Percentiles rank a stretch among this genome's conserved stretches.
Evolutionary conservation across 306 rosid genomes (phyloP).

Genomic region (Fragaria vesca): DNA sequence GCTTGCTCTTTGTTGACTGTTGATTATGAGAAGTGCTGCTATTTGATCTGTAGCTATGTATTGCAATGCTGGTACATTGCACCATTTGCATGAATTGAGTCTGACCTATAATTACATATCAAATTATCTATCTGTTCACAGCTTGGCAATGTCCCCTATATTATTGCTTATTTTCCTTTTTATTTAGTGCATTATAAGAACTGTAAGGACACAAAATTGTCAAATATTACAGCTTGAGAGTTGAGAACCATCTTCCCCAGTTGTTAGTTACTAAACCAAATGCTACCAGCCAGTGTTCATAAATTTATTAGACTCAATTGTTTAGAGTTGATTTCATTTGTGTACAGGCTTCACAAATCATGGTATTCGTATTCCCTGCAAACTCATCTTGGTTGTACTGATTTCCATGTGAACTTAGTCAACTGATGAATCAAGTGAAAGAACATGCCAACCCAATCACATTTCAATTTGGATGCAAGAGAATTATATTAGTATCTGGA

Average conservation of each 20-base stretch:
- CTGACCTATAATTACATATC: background rate
- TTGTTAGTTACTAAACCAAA: background rate
- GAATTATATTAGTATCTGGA: background rate
- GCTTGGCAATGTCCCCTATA: conserved; percentile 10
- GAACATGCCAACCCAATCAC: background rate
- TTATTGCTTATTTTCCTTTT: background rate
- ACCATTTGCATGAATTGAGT: background rate
- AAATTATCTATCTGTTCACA: background rate
- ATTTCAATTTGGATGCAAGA: background rate
- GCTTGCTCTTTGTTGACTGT: too few species aligned
- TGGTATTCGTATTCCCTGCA: background rate
- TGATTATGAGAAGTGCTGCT: background rate
- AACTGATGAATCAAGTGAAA: background rate
- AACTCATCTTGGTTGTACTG: background rate
- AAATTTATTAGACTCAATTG: background rate
- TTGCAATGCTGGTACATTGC: background rate
- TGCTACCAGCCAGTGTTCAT: background rate
- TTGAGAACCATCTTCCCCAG: background rate
- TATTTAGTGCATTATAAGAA: background rate
- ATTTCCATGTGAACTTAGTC: background rate
- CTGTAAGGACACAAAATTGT: background rate
- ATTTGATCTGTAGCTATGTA: background rate
- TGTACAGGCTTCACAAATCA: background rate
- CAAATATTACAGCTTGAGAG: background rate
- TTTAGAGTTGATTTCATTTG: background rate